phyloP scores from a whole-genome alignment of 2,329 filamentous ascomycete genomes.

The Cordyceps pruinosa region DNA sequence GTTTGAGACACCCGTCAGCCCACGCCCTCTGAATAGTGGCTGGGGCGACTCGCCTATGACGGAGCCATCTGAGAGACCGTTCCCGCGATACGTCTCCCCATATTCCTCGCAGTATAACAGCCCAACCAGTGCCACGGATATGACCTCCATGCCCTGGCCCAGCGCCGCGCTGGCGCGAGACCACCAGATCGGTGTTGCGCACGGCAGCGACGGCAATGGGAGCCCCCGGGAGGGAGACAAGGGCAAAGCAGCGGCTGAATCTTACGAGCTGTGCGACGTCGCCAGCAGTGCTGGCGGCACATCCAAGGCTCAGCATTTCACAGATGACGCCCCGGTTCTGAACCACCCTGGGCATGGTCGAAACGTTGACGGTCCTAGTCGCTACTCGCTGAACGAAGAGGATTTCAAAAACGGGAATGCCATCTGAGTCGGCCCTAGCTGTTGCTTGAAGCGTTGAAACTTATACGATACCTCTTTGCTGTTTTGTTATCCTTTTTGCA shows the following conservation, averaged over 20 bases:
- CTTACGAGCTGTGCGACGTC: constrained; percentile 44
- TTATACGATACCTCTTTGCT: neutral
- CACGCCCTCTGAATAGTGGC: constrained; percentile 39
- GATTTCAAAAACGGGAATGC: constrained; percentile 11
- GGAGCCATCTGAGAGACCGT: constrained; percentile 31
- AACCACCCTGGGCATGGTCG: constrained; percentile 42
- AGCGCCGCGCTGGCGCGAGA: constrained; percentile 19
- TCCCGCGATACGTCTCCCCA: constrained; percentile 49
- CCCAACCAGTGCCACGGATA: constrained; percentile 42
- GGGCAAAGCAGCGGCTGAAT: constrained; percentile 35
- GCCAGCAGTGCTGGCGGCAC: constrained; percentile 26
- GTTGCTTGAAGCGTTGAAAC: neutral
- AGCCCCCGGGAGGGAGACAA: constrained; percentile 27
- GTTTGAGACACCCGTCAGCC: constrained; percentile 45
- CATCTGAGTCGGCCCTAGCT: neutral
- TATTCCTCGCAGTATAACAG: constrained; percentile 55
- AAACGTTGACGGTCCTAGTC: constrained; percentile 21
- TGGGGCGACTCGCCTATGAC: constrained; percentile 50
- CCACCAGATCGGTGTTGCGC: constrained; percentile 36
- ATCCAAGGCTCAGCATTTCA: neutral
- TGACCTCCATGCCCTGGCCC: constrained; percentile 31
- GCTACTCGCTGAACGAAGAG: constrained; percentile 15
- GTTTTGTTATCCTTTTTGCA: neutral
- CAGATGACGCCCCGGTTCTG: constrained; percentile 32
- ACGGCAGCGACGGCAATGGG: constrained; percentile 28